phyloP scores from a whole-genome alignment of 208 protist species.

The Naegleria lovaniensis region DNA sequence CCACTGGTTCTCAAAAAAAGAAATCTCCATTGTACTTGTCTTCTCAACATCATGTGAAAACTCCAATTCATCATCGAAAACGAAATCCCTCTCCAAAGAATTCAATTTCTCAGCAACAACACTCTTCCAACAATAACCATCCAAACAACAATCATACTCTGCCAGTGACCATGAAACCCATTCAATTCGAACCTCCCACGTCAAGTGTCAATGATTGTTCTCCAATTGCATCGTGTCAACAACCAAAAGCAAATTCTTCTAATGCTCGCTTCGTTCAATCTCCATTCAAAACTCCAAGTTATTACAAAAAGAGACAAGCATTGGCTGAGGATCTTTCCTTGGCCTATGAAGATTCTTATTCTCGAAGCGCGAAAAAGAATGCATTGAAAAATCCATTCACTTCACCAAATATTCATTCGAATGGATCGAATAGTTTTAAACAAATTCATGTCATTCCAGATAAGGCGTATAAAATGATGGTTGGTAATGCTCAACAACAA shows the following conservation, averaged over 20 bases:
- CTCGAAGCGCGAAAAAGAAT: not conserved
- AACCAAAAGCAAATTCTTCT: too few relatives aligned
- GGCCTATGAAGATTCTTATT: not conserved
- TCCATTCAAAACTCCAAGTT: not conserved
- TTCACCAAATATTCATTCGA: too few relatives aligned
- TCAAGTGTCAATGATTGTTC: not conserved
- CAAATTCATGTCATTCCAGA: not conserved
- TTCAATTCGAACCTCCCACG: not conserved
- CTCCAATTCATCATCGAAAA: not conserved
- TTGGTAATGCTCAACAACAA: not conserved
- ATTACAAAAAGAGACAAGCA: not conserved
- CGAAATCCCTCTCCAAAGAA: not conserved
- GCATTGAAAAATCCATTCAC: not conserved
- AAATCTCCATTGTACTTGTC: too few relatives aligned
- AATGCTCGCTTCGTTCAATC: not conserved
- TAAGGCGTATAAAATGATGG: not conserved
- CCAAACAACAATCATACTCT: not conserved
- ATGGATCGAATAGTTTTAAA: not conserved
- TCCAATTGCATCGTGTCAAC: too few relatives aligned
- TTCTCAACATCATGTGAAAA: not conserved
- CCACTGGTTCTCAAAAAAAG: too few relatives aligned
- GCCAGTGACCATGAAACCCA: not conserved
- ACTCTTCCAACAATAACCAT: not conserved
- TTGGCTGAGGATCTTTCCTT: not conserved
- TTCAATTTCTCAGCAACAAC: too few relatives aligned